Conservation (phyloP, 805 yeast genomes). For the Yamadazyma scolyti region DNA sequence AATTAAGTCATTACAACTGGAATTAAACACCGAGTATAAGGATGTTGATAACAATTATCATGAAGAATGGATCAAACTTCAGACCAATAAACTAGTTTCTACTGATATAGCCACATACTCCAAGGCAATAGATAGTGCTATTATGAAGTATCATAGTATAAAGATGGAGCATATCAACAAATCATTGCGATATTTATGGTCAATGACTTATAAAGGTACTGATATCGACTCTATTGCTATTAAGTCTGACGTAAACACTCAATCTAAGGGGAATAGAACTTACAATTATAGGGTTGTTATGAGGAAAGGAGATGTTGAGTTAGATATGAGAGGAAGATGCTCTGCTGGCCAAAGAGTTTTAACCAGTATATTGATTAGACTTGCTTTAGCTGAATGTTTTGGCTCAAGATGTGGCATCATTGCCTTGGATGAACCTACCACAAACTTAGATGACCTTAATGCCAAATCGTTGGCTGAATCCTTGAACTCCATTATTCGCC, state of each 20-base stretch:
- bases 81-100: constrained; percentile 69
- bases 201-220: constrained; percentile 87
- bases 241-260: constrained; percentile 66
- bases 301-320: constrained; percentile 86
- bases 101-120: constrained; percentile 80
- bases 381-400: constrained; percentile 93
- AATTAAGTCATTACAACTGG: constrained; percentile 49
- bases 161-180: constrained; percentile 93
- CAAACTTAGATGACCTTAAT: constrained; percentile 87
- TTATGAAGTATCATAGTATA: constrained; percentile 84
- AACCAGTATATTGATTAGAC: constrained; percentile 85
- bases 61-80: constrained; percentile 69
- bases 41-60: constrained; percentile 63
- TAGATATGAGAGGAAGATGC: constrained; percentile 98
- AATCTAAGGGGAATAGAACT: constrained; percentile 53
- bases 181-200: constrained; percentile 89
- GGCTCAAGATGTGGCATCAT: constrained; percentile 94
- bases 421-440: constrained; percentile 97
- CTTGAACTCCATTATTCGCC: constrained; percentile 66
- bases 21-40: constrained; percentile 66
- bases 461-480: constrained; percentile 84
- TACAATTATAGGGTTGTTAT: constrained; percentile 93
- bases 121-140: constrained; percentile 86
- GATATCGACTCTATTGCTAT: constrained; percentile 91
- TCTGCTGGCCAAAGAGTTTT: constrained; percentile 97